Evolutionary conservation across 305 asterid species (phyloP).

Genomic region (Solanum hybrid): DNA sequence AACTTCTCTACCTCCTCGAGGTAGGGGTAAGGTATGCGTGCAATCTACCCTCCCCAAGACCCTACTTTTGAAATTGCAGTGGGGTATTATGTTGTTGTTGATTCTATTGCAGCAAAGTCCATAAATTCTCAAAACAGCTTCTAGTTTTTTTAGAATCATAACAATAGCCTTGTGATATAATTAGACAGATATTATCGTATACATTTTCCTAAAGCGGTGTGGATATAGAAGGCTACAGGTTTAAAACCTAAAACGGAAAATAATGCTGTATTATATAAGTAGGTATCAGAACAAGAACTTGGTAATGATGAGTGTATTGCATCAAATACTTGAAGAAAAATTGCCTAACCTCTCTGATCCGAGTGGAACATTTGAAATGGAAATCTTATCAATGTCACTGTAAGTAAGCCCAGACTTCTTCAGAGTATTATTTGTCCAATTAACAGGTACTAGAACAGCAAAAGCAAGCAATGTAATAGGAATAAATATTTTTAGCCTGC

Average conservation of each 20-base stretch:
- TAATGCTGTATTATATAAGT: not conserved
- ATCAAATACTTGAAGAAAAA: not conserved
- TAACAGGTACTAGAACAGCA: constrained; percentile 71
- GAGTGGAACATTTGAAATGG: constrained; percentile 68
- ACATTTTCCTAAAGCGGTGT: not conserved
- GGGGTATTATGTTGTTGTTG: not conserved
- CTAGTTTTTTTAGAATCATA: not conserved
- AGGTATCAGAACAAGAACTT: not conserved
- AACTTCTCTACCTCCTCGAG: not conserved
- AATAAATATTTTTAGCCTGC: constrained; percentile 84
- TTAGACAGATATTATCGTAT: not conserved
- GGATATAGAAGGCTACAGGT: not conserved
- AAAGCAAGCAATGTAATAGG: constrained; percentile 65
- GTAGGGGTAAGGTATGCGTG: not conserved
- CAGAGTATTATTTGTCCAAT: constrained; percentile 74
- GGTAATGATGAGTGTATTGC: not conserved
- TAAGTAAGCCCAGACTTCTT: constrained; percentile 30
- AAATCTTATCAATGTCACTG: constrained; percentile 74
- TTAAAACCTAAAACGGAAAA: not conserved
- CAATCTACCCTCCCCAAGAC: not conserved
- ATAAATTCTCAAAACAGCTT: not conserved
- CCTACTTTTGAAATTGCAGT: not conserved
- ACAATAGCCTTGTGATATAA: not conserved
- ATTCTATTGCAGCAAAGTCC: not conserved
- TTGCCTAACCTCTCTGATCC: constrained; percentile 54